Conservation (phyloP, 1,284 basidiomycete species). For the Exobasidium rhododendri region DNA sequence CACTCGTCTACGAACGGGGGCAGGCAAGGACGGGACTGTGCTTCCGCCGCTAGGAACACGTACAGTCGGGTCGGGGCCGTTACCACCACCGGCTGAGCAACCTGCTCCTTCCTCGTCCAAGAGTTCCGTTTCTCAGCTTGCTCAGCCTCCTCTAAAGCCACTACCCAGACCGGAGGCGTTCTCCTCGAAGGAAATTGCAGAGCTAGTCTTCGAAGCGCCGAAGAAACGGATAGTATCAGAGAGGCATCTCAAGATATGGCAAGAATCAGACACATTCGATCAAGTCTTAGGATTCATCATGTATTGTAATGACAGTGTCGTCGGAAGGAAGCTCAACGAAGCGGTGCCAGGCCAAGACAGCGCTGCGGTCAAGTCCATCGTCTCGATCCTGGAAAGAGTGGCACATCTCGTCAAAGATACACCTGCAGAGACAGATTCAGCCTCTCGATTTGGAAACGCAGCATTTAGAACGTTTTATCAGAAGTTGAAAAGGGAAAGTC, state of each 20-base stretch:
- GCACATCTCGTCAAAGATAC: constrained; percentile 61
- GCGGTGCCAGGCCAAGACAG: constrained; percentile 54
- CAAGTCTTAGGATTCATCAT: constrained; percentile 73
- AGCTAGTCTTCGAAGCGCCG: constrained; percentile 34
- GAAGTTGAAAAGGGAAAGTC: constrained; percentile 67
- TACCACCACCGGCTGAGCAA: neutral
- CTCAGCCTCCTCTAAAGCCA: neutral
- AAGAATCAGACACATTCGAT: constrained; percentile 69
- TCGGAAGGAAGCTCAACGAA: constrained; percentile 71
- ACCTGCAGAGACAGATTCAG: constrained; percentile 74
- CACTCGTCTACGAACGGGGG: neutral
- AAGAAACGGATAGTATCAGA: constrained; percentile 75
- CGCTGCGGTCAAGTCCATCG: constrained; percentile 65
- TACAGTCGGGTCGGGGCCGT: neutral
- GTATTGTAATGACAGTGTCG: constrained; percentile 71
- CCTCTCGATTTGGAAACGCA: constrained; percentile 93
- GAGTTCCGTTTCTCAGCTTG: neutral
- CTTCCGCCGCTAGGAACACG: neutral
- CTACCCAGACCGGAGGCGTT: neutral
- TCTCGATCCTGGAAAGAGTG: constrained; percentile 32
- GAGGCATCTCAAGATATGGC: constrained; percentile 77
- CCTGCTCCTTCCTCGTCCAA: neutral
- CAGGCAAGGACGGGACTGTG: neutral
- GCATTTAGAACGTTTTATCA: constrained; percentile 92
- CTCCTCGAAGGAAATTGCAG: neutral